Conservation (phyloP, 2,329 filamentous ascomycete species). For the Xylariales sp. region DNA sequence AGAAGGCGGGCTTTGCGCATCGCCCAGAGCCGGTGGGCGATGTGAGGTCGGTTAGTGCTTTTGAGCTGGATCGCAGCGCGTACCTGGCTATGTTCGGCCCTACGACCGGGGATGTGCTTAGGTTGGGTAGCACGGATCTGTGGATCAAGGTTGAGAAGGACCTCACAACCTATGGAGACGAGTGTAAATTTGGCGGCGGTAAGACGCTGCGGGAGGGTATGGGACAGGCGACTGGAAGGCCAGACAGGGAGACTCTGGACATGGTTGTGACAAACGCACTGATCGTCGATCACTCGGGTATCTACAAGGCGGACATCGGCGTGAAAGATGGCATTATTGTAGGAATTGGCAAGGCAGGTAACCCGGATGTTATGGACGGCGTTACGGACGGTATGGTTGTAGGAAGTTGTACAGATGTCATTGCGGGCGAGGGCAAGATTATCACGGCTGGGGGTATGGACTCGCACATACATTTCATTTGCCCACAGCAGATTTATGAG, state of each 20-base stretch:
- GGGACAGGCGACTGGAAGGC: conserved; percentile 80
- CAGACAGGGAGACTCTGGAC: conserved; percentile 70
- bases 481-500: conserved; percentile 84
- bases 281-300: conserved; percentile 85
- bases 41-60: conserved; percentile 52
- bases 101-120: conserved; percentile 79
- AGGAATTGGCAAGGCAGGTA: conserved; percentile 90
- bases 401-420: conserved; percentile 84
- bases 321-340: conserved; percentile 83
- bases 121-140: conserved; percentile 77
- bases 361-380: conserved; percentile 94
- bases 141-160: conserved; percentile 91
- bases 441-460: conserved; percentile 88
- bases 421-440: conserved; percentile 86
- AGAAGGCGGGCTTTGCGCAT: conserved; percentile 74
- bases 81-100: conserved; percentile 92
- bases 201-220: conserved; percentile 94
- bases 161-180: conserved; percentile 79
- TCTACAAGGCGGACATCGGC: conserved; percentile 95
- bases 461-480: conserved; percentile 90
- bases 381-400: conserved; percentile 75
- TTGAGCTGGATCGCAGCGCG: conserved; percentile 68
- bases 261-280: conserved; percentile 85
- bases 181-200: conserved; percentile 91
- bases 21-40: conserved; percentile 57